Base-by-base conservation (phyloP, 1,284 basidiomycete genomes). In the Volvariella surrecta region DNA sequence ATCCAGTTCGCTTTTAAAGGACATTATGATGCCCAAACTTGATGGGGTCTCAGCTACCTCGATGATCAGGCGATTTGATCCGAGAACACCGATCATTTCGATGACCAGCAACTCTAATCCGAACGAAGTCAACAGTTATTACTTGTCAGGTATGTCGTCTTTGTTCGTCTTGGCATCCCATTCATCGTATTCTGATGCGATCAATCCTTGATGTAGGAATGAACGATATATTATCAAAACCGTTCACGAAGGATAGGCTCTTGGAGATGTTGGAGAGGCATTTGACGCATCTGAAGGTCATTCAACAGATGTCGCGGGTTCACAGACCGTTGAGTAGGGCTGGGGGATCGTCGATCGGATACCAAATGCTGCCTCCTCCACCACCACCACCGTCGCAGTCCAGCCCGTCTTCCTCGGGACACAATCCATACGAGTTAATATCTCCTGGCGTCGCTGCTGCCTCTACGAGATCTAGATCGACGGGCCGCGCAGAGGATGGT, bases 201-300 rank as follows among this genome's bases (percentile, higher is more conserved):
- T 35, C 15, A 6, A 7, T 15, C 18, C 34, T 28, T 9, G 32
- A 52, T 21, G 32, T 58, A 74, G 84, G 91, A 17, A 97, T 97
- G 94, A 97, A 95, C 61, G 94, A 97, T 63, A 87, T 96, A 46
- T 68, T 97, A n/a, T 88, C 93, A 6, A 98, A 98, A 62, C 94
- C 94, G 1, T 98, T 98, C 64, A 95, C 90, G 11, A 92, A 93
- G 60, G 82, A 94, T 56, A 88, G 87, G 7, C 65, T 98, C 43
- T 67, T 95, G 42, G 83, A 85, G 49, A 93, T 97, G 79, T 81
- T 98, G 48, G 92, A 98, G 68, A 83, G 94, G 79, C 93, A 97
- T 58, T 69, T 97, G 30, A 84, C 85, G 64, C 93, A 97, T 58
- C 79, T 96, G 50, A 94, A 93, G 62, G 82, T 86, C 39, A 89